phyloP scores from a whole-genome alignment of 768 basidiomycete genomes.

The Hirschioporus abietinus region DNA sequence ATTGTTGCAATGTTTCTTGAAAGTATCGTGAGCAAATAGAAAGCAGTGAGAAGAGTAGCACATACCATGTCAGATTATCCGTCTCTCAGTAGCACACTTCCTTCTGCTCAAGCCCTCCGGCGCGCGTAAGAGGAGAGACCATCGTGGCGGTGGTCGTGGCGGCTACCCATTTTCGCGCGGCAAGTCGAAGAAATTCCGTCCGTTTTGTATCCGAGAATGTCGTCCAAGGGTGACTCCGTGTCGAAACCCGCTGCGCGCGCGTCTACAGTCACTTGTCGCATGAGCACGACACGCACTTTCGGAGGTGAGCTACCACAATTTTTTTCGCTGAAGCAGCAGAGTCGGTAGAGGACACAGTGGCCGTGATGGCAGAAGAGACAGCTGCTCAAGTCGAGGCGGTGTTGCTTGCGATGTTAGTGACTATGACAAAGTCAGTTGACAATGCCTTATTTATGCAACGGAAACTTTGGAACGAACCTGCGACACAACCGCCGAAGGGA shows the following conservation, averaged over 20 bases:
- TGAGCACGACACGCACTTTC: neutral
- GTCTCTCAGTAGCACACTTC: too few relatives aligned
- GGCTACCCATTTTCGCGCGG: neutral
- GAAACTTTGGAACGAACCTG: conserved; percentile 5
- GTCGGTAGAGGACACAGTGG: neutral
- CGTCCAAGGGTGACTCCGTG: neutral
- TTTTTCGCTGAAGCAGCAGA: neutral
- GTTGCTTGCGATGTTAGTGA: neutral
- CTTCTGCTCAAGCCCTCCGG: too few relatives aligned
- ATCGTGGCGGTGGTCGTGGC: too few relatives aligned
- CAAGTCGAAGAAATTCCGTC: neutral
- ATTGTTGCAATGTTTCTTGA: too few relatives aligned
- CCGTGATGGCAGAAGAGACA: neutral
- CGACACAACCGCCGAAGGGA: conserved; percentile 29
- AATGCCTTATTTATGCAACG: too few relatives aligned
- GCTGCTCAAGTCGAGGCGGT: neutral
- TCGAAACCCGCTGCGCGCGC: neutral
- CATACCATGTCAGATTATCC: too few relatives aligned
- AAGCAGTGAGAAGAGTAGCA: too few relatives aligned
- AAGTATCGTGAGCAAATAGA: too few relatives aligned
- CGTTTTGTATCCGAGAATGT: neutral
- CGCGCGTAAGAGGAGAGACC: too few relatives aligned
- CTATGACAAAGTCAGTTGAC: neutral
- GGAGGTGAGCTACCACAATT: too few relatives aligned
- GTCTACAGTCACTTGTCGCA: neutral